Percentiles rank a stretch among this genome's conserved stretches.
These are phyloP conservation scores for Thelonectria olida DNA, from an alignment of 2,329 filamentous ascomycete genomes.

Conservation along the genomic window DNA sequence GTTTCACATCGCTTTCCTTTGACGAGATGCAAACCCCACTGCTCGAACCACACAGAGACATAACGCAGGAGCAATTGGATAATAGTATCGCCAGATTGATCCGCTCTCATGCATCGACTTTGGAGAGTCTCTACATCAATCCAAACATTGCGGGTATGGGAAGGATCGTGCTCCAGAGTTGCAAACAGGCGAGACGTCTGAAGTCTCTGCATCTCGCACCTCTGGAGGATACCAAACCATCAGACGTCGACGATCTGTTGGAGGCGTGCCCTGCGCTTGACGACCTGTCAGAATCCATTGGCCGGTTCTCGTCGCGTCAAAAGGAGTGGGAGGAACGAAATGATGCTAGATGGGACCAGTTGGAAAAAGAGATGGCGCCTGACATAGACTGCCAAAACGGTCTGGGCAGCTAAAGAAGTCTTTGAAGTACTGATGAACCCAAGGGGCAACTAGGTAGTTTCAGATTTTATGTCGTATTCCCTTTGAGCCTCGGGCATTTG, in stretches of 20 bases:
- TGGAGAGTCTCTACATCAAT: neutral
- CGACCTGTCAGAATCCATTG: neutral
- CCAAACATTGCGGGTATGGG: neutral
- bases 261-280: constrained; percentile 13
- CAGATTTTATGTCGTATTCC: too few species aligned
- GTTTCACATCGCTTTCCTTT: too few species aligned
- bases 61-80: neutral
- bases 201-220: neutral
- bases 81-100: neutral
- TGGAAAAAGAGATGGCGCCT: too few species aligned
- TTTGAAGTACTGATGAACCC: too few species aligned
- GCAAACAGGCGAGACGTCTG: constrained; percentile 5
- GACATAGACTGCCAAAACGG: too few species aligned
- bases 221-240: neutral
- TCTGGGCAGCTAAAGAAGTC: too few species aligned
- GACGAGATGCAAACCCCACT: too few species aligned
- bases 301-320: neutral
- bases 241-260: constrained; percentile 5
- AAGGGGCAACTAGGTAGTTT: too few species aligned
- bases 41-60: too few species aligned
- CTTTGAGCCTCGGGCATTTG: too few species aligned
- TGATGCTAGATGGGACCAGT: too few species aligned
- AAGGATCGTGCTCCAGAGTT: neutral
- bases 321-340: constrained; percentile 7
- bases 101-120: neutral